These are phyloP conservation scores for Saccharomycopsis babjevae DNA, from an alignment of 805 yeast species.

Conservation along the genomic window DNA sequence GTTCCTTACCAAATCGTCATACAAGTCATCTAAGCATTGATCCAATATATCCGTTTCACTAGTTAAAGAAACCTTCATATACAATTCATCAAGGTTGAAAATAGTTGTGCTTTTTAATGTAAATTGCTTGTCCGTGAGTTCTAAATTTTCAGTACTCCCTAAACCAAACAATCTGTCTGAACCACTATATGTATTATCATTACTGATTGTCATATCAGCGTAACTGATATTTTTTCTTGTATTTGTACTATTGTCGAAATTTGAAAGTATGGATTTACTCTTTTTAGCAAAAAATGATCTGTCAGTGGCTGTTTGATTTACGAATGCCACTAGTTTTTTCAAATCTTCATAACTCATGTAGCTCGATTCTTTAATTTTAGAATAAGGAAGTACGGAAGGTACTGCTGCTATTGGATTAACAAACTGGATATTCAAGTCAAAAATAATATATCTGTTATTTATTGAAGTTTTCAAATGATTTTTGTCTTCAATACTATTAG, in stretches of 20 bases:
- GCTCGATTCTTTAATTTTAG: slow-evolving; percentile 37
- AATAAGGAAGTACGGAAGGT: slow-evolving; percentile 19
- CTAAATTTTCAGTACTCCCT: not conserved
- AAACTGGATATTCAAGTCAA: slow-evolving; percentile 58
- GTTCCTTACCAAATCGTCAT: slow-evolving; percentile 14
- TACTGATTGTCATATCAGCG: not conserved
- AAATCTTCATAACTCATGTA: slow-evolving; percentile 50
- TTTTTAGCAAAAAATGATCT: slow-evolving; percentile 13
- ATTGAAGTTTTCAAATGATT: not conserved
- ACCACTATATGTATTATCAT: not conserved
- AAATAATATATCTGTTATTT: slow-evolving; percentile 43
- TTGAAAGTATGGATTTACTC: slow-evolving; percentile 6
- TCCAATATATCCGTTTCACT: slow-evolving; percentile 13
- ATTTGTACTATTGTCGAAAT: not conserved
- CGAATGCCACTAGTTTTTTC: slow-evolving; percentile 49
- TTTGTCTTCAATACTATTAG: not conserved
- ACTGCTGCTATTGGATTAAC: slow-evolving; percentile 28
- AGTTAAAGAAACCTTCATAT: slow-evolving; percentile 11
- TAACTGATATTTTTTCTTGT: not conserved
- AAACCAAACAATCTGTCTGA: not conserved
- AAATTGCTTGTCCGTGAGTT: slow-evolving; percentile 13
- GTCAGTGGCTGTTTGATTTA: slow-evolving; percentile 35
- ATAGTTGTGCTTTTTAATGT: slow-evolving; percentile 14
- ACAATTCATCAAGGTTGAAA: slow-evolving; percentile 13
- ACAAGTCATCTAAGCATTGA: slow-evolving; percentile 9